Evolutionary conservation across 805 yeast genomes (phyloP), one percentile per base, ranked within the genome.

Genomic region (Cyberlindnera lachancei): DNA sequence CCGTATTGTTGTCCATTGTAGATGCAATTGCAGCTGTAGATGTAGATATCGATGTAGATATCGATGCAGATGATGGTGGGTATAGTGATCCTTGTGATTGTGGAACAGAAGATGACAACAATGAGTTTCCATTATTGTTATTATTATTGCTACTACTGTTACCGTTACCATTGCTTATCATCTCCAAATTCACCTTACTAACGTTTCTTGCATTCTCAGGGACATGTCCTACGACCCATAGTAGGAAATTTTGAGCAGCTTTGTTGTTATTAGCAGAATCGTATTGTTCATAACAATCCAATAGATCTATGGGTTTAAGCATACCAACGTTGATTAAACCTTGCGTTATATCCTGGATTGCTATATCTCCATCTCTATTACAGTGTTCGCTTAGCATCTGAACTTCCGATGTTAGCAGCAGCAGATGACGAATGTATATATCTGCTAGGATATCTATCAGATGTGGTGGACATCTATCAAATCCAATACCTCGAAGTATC

Each of bases 371-470:
- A 7, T 62, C 65, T 17, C 70, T 50, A 31, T 64, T 60, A 42
- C 78, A 56, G 3, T 63, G 52, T 15, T 65, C 61, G 1, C 85
- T 69, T 33, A 75, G 62, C 32, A 61, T 61, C 20, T 55, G 48
- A 0, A 85, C 61, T 30, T 74, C 73, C 10, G 57, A 43, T 2
- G 76, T 55, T 15, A 90, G 49, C 13, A 76, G 57, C 30, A 62
- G 61, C 27, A 90, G 55, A 50, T 77, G 79, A 36, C 80, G 68
- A 13, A 82, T 59, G 50, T 80, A 75, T 2, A 90, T 49, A 48
- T 87, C 96, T 0, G 94, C 78, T n/a, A 87, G 44, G 3, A 77
- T 68, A 48, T 86, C 88, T 8, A 90, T 63, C 1, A 81, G 71
- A 7, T 73, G 64, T 7, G 90, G 83, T 31, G 76, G 66, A 41